Evolutionary conservation across 2,329 filamentous ascomycete species (phyloP).

Genomic region (Xylaria sp.): DNA sequence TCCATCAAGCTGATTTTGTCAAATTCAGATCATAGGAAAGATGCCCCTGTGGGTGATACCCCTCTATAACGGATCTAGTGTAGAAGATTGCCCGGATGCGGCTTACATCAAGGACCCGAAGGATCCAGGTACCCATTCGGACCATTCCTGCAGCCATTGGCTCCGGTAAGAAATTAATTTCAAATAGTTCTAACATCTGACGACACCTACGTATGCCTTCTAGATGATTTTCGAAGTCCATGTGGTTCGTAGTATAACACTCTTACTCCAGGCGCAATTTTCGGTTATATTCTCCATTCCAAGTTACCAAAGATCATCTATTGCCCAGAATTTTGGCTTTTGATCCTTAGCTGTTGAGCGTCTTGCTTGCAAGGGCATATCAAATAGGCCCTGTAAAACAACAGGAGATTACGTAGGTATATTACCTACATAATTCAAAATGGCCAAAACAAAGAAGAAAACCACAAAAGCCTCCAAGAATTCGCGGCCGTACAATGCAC

Average conservation of each 20-base stretch:
- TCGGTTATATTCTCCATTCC: no score
- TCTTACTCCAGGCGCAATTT: neutral
- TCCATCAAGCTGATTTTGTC: neutral
- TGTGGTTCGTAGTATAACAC: neutral
- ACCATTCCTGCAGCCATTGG: conserved; percentile 22
- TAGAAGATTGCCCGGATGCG: conserved; percentile 7
- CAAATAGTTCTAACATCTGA: conserved; percentile 27
- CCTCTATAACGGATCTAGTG: neutral
- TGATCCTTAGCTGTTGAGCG: neutral
- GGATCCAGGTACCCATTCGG: neutral
- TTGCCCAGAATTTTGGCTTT: neutral
- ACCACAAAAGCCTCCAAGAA: conserved; percentile 32
- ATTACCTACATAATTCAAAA: conserved; percentile 14
- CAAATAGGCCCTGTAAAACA: no score
- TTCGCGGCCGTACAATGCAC: conserved; percentile 39
- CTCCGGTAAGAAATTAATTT: conserved; percentile 15
- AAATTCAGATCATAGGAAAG: neutral
- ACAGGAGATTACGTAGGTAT: no score
- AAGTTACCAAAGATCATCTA: no score
- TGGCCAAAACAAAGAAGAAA: conserved; percentile 33
- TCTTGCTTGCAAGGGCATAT: no score
- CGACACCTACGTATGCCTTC: conserved; percentile 24
- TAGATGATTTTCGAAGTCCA: neutral
- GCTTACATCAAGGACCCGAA: conserved; percentile 3
- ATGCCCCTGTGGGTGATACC: neutral